Conservation (phyloP, 1,284 basidiomycete species). For the Pascua sp. region DNA sequence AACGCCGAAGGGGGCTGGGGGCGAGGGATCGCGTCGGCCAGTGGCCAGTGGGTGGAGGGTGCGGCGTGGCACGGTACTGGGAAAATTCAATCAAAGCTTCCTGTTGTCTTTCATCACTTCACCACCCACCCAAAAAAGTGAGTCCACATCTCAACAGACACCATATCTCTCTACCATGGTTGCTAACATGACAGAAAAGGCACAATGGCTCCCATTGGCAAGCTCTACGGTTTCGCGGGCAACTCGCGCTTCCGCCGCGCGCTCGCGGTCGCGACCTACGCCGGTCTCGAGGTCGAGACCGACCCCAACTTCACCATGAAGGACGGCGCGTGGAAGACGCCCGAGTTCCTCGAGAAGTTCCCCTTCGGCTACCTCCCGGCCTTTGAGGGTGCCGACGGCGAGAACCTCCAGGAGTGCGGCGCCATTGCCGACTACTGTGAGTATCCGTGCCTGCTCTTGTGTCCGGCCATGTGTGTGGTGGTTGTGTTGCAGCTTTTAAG, state of each 20-base stretch:
- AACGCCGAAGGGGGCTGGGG: no score
- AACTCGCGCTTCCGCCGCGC: slow-evolving; percentile 57
- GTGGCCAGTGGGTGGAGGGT: no score
- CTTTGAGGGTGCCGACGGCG: slow-evolving; percentile 70
- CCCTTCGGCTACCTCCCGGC: slow-evolving; percentile 81
- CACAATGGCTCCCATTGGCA: slow-evolving; percentile 39
- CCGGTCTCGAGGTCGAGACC: slow-evolving; percentile 65
- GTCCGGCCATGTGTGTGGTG: no score
- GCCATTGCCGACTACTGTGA: slow-evolving; percentile 86
- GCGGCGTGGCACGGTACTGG: no score
- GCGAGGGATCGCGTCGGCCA: no score
- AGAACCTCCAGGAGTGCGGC: slow-evolving; percentile 70
- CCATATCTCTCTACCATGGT: not conserved
- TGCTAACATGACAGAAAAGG: slow-evolving; percentile 1
- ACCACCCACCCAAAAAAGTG: not conserved
- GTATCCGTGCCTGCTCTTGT: slow-evolving; percentile 51
- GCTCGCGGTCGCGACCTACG: slow-evolving; percentile 67
- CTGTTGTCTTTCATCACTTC: no score
- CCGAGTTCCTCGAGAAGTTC: slow-evolving; percentile 74
- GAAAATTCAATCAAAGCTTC: no score
- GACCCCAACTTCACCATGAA: slow-evolving; percentile 60
- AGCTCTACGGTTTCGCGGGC: slow-evolving; percentile 39
- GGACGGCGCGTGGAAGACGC: slow-evolving; percentile 59
- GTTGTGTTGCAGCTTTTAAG: slow-evolving; percentile 18
- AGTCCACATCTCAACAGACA: not conserved